Base-by-base conservation (phyloP, 2,329 filamentous ascomycete species). In the Capronia epimyces region DNA sequence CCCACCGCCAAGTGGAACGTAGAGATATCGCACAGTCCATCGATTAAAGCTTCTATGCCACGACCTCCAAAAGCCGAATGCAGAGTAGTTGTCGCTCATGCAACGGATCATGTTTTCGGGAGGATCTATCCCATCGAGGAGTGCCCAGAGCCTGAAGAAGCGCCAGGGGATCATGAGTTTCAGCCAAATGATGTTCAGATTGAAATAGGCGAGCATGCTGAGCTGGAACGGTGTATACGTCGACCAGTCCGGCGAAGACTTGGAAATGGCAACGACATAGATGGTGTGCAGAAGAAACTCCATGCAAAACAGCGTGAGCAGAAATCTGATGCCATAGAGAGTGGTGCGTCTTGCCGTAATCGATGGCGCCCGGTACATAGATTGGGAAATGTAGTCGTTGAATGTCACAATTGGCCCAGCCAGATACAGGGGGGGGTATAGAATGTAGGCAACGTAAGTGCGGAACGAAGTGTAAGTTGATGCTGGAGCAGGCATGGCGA, bases 31-130 rank as follows among this genome's bases (percentile, higher is more conserved):
- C 44, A 97, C 78, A 50, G 93, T 79, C 89, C 90, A 98, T 60
- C 89, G 85, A 71, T 97, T 97, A 75, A 88, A 97, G 57, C 83
- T 89, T 46, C 90, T 84, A 70, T 98, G 93, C 94, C 94, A 98
- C 25, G 83, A 84, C 56, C 93, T 87, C 93, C 93, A 98, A 72
- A 98, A 98, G 16, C 84, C 83, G 34, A 90, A 78, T 0, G 89
- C 86, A 58, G 86, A 90, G 73, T 90, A 96, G 68, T 97, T 97
- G 73, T 98, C 83, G 64, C 84, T 90, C 71, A 96, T 89, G 70
- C 94, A 98, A 60, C 93, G 87, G 48, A 96, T 81, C 89, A 98
- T 96, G 72, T 98, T 98, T 71, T 98, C 93, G 0, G 93, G 91
- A 0, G 93, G 89, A 65, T 98, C 93, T 60, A 98, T 82, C 55